Conservation (phyloP, 164 flowering plant species). For the Stephania yunnanensis region DNA sequence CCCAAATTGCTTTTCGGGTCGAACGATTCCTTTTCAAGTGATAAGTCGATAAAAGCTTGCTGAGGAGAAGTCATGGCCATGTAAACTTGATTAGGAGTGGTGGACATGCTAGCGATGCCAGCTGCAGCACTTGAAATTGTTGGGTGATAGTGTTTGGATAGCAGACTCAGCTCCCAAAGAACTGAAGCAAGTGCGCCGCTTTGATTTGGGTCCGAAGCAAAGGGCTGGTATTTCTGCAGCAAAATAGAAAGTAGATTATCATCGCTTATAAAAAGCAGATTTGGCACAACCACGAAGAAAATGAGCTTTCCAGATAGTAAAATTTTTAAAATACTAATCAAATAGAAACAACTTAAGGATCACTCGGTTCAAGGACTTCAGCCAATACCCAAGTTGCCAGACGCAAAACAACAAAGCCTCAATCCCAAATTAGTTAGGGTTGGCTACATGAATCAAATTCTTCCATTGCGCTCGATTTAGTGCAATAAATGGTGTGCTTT, state of each 20-base stretch:
- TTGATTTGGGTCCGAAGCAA: slow-evolving; percentile 62
- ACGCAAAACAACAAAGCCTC: not conserved
- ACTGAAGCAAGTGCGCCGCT: slow-evolving; percentile 85
- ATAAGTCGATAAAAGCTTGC: slow-evolving; percentile 59
- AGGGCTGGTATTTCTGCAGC: slow-evolving; percentile 76
- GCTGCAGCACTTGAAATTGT: slow-evolving; percentile 53
- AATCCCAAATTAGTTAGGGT: too few relatives aligned
- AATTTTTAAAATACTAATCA: not conserved
- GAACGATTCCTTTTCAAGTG: slow-evolving; percentile 45
- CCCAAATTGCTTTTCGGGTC: slow-evolving; percentile 16
- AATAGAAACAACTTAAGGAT: not conserved
- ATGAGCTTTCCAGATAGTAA: not conserved
- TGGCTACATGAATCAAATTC: too few relatives aligned
- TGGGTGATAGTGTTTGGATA: slow-evolving; percentile 70
- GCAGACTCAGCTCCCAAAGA: slow-evolving; percentile 79
- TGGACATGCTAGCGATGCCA: slow-evolving; percentile 41
- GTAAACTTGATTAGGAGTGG: slow-evolving; percentile 46
- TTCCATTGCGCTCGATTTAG: too few relatives aligned
- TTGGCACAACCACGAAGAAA: not conserved
- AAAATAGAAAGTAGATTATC: not conserved
- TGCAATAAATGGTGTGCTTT: too few relatives aligned
- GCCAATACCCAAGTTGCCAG: not conserved
- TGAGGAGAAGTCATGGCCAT: slow-evolving; percentile 43
- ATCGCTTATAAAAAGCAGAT: not conserved
- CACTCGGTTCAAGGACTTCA: not conserved